These are phyloP conservation scores for Alternaria sp. DNA, from an alignment of 2,329 filamentous ascomycete species.

Conservation along the genomic window DNA sequence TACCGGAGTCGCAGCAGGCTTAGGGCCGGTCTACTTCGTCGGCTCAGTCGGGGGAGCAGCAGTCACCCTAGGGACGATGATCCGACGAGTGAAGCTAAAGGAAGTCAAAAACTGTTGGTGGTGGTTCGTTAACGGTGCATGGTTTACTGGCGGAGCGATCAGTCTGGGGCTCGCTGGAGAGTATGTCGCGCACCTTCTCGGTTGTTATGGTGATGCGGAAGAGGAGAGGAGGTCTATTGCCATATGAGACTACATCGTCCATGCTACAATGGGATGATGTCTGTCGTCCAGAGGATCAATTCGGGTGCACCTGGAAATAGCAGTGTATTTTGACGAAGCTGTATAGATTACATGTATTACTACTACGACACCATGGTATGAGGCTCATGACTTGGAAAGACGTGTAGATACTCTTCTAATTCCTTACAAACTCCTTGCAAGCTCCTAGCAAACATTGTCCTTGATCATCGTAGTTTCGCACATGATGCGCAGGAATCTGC, in stretches of 20 bases:
- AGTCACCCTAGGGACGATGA: constrained; percentile 63
- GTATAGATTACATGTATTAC: background rate
- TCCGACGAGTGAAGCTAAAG: constrained; percentile 64
- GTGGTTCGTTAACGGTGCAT: constrained; percentile 69
- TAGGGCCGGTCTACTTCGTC: constrained; percentile 65
- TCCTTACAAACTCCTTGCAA: too few species aligned
- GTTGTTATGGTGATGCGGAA: constrained; percentile 30
- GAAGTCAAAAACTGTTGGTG: constrained; percentile 66
- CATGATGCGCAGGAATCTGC: too few species aligned
- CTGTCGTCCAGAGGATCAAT: background rate
- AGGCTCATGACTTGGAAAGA: background rate
- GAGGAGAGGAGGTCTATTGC: background rate
- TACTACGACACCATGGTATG: background rate
- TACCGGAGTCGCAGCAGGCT: constrained; percentile 68
- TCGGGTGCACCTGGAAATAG: background rate
- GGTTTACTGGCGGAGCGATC: constrained; percentile 67
- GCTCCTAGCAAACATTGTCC: too few species aligned
- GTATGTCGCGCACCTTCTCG: constrained; percentile 50
- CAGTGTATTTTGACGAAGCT: background rate
- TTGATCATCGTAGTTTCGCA: too few species aligned
- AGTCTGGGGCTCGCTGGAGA: constrained; percentile 62
- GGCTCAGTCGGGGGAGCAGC: constrained; percentile 65
- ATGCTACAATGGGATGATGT: fast-evolving
- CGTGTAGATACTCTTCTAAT: background rate
- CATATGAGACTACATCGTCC: background rate